Conservation (phyloP, 352 stramenopile species). For the Pythium monospermum region DNA sequence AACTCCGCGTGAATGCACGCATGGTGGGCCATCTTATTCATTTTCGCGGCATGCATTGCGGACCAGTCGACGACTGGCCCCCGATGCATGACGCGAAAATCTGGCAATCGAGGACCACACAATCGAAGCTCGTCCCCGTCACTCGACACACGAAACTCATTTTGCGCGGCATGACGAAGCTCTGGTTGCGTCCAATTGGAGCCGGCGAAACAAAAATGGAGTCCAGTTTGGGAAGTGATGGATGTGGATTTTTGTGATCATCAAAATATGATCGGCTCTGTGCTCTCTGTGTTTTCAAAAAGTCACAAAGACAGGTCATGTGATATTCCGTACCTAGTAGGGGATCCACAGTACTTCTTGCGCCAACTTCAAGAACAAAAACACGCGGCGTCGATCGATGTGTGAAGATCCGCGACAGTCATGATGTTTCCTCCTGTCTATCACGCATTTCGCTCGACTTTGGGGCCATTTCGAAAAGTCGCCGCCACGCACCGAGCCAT, state of each 20-base stretch:
- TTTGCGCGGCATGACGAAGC: not conserved
- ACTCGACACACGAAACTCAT: not conserved
- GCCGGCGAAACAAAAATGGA: constrained; percentile 2
- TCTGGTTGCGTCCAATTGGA: constrained; percentile 9
- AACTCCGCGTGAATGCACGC: no score
- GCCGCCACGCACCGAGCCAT: no score
- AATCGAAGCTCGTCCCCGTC: no score
- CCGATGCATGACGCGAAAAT: not conserved
- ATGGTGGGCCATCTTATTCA: no score
- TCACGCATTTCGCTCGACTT: no score
- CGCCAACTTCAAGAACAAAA: not conserved
- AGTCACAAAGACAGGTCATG: no score
- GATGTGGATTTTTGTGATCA: not conserved
- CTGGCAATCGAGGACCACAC: no score
- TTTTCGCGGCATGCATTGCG: no score
- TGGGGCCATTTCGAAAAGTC: no score
- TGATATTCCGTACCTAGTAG: no score
- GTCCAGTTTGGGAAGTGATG: not conserved
- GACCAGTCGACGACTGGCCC: not conserved
- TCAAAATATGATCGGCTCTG: not conserved
- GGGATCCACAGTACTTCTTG: no score
- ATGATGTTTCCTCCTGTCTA: no score
- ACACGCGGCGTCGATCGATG: not conserved
- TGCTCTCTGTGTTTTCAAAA: not conserved
- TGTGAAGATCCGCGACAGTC: not conserved